Evolutionary conservation across 225 moss, liverwort and hornwort genomes (phyloP).

Genomic region (Pseudoscleropodium purum): DNA sequence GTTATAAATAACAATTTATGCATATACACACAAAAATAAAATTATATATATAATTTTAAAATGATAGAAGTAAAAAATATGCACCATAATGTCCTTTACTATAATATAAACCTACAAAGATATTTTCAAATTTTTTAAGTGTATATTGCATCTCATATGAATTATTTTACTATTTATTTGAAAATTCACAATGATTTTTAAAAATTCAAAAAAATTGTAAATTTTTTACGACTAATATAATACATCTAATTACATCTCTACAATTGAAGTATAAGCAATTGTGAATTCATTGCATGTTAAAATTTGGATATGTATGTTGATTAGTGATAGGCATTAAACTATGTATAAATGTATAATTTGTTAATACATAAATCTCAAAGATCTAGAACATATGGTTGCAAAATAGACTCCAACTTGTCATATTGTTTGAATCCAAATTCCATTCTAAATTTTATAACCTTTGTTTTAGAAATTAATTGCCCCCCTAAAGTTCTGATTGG

Average conservation of each 20-base stretch:
- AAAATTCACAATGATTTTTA: neutral
- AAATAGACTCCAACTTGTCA: neutral
- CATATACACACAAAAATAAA: too few species aligned
- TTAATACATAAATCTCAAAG: neutral
- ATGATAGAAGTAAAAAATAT: too few species aligned
- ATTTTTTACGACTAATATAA: too few species aligned
- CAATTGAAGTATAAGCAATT: too few species aligned
- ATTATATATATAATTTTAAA: too few species aligned
- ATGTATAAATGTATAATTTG: neutral
- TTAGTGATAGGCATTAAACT: neutral
- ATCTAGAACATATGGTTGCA: neutral
- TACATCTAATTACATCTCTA: neutral
- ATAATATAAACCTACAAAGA: too few species aligned
- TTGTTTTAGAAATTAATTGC: neutral
- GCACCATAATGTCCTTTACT: too few species aligned
- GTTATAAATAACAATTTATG: neutral
- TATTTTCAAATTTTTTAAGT: too few species aligned
- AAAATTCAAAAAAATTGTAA: too few species aligned
- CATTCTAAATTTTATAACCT: neutral
- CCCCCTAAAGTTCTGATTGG: neutral
- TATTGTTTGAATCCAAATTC: neutral
- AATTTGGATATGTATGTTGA: neutral
- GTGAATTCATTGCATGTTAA: too few species aligned
- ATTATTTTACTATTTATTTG: neutral
- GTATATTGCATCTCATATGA: neutral